phyloP scores from a whole-genome alignment of 495 filamentous ascomycete genomes.

The Podospora conica region DNA sequence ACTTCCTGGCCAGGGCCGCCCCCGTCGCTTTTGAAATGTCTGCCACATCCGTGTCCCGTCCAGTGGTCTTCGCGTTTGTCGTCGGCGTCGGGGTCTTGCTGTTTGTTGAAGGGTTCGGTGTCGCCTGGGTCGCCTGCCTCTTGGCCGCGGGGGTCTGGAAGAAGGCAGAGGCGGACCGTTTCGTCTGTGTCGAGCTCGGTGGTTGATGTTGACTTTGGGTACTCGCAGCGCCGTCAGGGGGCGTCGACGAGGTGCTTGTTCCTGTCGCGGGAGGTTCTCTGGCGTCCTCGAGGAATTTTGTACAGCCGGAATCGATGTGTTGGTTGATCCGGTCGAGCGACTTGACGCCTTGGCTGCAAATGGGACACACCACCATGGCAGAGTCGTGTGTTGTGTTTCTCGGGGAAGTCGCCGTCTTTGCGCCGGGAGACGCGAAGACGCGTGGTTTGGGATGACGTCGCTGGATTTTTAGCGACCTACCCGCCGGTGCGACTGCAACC shows the following conservation, averaged over 20 bases:
- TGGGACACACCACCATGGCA: conserved; percentile 68
- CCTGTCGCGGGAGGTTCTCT: conserved; percentile 13
- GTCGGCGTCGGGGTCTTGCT: conserved; percentile 13
- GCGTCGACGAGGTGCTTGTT: neutral
- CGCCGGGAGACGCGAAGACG: no score
- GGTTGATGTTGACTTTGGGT: conserved; percentile 1
- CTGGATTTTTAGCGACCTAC: no score
- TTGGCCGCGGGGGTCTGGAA: conserved; percentile 68
- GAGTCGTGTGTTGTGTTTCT: no score
- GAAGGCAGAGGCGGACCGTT: conserved; percentile 55
- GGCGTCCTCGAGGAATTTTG: conserved; percentile 42
- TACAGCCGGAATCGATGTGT: conserved; percentile 84
- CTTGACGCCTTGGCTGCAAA: conserved; percentile 72
- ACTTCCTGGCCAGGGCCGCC: conserved; percentile 47
- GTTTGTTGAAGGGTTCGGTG: conserved; percentile 13
- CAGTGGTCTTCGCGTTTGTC: conserved; percentile 17
- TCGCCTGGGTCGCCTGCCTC: conserved; percentile 39
- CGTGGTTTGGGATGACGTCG: no score
- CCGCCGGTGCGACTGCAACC: no score
- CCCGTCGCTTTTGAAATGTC: no score
- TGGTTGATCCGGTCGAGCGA: conserved; percentile 68
- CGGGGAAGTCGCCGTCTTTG: no score
- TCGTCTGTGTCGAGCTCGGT: conserved; percentile 9
- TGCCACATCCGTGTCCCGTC: neutral
- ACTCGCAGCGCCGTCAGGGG: neutral